Evolutionary conservation across 768 basidiomycete genomes (phyloP).

Genomic region (Rhizopogon vinicolor): DNA sequence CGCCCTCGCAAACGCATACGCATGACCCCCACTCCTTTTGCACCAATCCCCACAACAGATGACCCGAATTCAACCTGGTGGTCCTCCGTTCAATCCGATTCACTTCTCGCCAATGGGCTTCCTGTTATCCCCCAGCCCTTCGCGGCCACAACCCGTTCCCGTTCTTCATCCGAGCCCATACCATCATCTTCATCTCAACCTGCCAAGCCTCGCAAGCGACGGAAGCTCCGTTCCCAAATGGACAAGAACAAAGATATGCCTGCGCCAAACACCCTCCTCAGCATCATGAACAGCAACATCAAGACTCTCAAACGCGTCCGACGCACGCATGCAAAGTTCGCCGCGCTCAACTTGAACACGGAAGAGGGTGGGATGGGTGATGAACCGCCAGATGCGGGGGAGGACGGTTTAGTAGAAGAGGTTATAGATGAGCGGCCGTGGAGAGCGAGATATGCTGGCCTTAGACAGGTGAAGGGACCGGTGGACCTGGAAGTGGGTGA

Average conservation of each 20-base stretch:
- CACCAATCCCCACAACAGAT: slow-evolving; percentile 30
- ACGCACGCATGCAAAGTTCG: slow-evolving; percentile 68
- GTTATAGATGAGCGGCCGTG: slow-evolving; percentile 61
- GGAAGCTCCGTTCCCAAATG: slow-evolving; percentile 15
- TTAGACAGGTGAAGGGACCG: slow-evolving; percentile 7
- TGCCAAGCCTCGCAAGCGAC: slow-evolving; percentile 3
- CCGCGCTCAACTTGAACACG: slow-evolving; percentile 41
- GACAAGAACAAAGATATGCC: slow-evolving; percentile 7
- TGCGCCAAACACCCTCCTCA: slow-evolving; percentile 47
- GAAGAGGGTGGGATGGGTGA: slow-evolving; percentile 33
- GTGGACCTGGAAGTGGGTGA: slow-evolving; percentile 53
- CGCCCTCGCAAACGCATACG: slow-evolving; percentile 64
- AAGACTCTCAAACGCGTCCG: slow-evolving; percentile 69
- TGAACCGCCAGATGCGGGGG: slow-evolving; percentile 28
- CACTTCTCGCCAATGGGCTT: slow-evolving; percentile 59
- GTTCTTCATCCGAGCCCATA: slow-evolving; percentile 6
- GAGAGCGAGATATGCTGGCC: slow-evolving; percentile 22
- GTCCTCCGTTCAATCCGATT: slow-evolving; percentile 61
- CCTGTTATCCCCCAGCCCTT: slow-evolving; percentile 43
- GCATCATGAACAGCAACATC: slow-evolving; percentile 73
- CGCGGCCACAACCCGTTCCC: slow-evolving; percentile 23
- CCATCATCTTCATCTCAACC: slow-evolving; percentile 17
- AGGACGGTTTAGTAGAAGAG: slow-evolving; percentile 21
- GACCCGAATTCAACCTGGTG: slow-evolving; percentile 66
- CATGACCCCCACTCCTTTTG: slow-evolving; percentile 23